Evolutionary conservation across 2,329 filamentous ascomycete species (phyloP), one percentile per base, ranked within the genome.

Genomic region (Teratosphaeria destructans): DNA sequence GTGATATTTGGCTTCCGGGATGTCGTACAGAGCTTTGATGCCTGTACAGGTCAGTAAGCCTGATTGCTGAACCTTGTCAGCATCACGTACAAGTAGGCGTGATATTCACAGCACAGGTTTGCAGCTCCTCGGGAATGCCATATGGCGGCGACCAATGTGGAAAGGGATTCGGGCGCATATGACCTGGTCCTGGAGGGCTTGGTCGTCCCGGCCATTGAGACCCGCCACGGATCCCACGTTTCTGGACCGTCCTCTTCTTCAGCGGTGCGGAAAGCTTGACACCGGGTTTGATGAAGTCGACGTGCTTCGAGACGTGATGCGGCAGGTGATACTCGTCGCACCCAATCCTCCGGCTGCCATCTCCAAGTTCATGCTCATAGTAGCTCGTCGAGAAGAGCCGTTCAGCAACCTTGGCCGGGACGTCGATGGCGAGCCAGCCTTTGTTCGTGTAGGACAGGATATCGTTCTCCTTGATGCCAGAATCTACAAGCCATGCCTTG

Each of bases 231-330:
- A 16, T 32, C 12, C 26, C 8, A 19, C 47, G 37, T 54, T 58
- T 35, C 35, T 39, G 35, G 19, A 60, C 12, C 19, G 27, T 37
- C 23, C 67, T 64, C 56, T 66, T 65, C 29, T 63, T 65, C 58
- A 60, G 43, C 16, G 57, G 56, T 23, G 64, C 59, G n/a, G 65
- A 65, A 27, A 83, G 73, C 61, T 78, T 79, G 61, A 81, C 77
- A 8, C 80, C 81, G 0, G 81, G 81, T 0, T 76, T 82, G 43
- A 84, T 77, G 66, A 81, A 83, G 70, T 83, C 81, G 54, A 83
- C 74, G 60, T 82, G 79, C 7, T 72, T 62, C 27, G 73, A 74
- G 16, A 83, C 66, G 47, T 76, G 66, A 26, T 72, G 70, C 43
- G 65, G 71, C 12, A 74, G 52, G 43, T 64, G 70, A 63, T 73